Base-by-base conservation (phyloP, 176 grass and related monocot genomes). In the Cenchrus fungigraminus region DNA sequence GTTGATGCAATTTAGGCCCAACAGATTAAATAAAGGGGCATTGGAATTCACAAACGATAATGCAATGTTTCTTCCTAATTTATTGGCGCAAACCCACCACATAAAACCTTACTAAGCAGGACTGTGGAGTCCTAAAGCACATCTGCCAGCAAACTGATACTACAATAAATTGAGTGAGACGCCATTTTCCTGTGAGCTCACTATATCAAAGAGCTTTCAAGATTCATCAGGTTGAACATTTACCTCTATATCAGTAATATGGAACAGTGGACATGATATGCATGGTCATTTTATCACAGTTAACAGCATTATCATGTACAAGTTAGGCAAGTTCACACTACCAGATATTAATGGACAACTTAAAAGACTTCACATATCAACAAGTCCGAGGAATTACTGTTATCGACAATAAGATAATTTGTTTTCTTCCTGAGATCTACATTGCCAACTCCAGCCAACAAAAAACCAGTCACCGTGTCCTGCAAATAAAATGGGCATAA, bases 341-440 rank as follows among this genome's bases (percentile, higher is more conserved):
- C 44, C 44, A 45, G 44, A 7, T 45, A 45, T 45, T 7, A 45
- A 45, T 7, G 44, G 44, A 45, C 44, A 45, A 45, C 44, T 45
- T 45, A 72, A 54, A 12, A 25, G 10, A 31, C 40, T 69, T 43
- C 20, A 37, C 45, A 69, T 46, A 73, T 64, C 44, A 71, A 46
- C 14, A 82, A 58, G 81, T 67, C 25, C 20, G 83, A 67, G 79
- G 76, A 66, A 76, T 60, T 94, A 94, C 92, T 91, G 62, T 91
- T 89, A 66, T 94, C 92, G 14, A 94, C 87, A n/a, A 94, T 89
- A 56, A 94, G 89, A 77, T 91, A 94, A 71, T 94, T 91, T 59
- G 92, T 91, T 45, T 91, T 91, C 82, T 64, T 91, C 67, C 92
- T 86, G 42, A 94, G 12, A 76, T 94, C 89, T 63, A 94, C 92